These are phyloP conservation scores for Talaromyces thailandensis DNA, from an alignment of 495 filamentous ascomycete genomes.

Conservation along the genomic window DNA sequence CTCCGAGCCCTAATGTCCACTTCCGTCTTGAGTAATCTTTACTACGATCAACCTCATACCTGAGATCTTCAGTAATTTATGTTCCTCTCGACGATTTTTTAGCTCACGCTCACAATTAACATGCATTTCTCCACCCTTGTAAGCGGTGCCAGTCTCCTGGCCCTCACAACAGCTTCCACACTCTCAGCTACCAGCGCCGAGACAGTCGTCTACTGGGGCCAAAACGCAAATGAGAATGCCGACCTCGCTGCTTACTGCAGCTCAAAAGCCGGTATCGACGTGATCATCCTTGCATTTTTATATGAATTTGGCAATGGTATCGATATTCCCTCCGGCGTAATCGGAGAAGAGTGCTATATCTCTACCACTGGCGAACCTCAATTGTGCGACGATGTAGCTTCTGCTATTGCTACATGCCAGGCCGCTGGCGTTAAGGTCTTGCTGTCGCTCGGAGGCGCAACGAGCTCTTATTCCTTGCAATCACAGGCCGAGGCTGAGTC, in stretches of 20 bases:
- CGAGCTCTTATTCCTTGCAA: conserved; percentile 27
- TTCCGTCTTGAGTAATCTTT: neutral
- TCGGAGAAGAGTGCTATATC: conserved; percentile 15
- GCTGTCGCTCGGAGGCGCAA: conserved; percentile 38
- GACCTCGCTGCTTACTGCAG: conserved; percentile 31
- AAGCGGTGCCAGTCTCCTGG: conserved; percentile 18
- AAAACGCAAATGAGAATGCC: conserved; percentile 32
- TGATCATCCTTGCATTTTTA: conserved; percentile 46
- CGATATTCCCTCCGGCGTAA: conserved; percentile 18
- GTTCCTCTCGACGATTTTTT: neutral
- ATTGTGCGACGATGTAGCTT: conserved; percentile 30
- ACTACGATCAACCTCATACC: neutral
- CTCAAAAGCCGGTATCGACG: conserved; percentile 29
- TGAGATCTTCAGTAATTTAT: neutral
- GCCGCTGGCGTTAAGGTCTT: conserved; percentile 37
- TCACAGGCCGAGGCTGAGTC: conserved; percentile 30
- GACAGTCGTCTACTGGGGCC: conserved; percentile 38
- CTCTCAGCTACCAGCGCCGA: conserved; percentile 17
- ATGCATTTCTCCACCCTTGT: conserved; percentile 22
- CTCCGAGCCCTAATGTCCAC: neutral
- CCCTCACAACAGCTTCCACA: conserved; percentile 14
- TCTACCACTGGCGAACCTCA: conserved; percentile 6
- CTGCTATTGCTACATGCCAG: conserved; percentile 43
- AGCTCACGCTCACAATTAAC: neutral
- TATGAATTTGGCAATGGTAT: conserved; percentile 25